A percentile compares a stretch with the other conserved stretches of the same genome.
These are phyloP conservation scores for Aspergillus japonicus DNA, from an alignment of 2,329 filamentous ascomycete genomes.

Conservation along the genomic window DNA sequence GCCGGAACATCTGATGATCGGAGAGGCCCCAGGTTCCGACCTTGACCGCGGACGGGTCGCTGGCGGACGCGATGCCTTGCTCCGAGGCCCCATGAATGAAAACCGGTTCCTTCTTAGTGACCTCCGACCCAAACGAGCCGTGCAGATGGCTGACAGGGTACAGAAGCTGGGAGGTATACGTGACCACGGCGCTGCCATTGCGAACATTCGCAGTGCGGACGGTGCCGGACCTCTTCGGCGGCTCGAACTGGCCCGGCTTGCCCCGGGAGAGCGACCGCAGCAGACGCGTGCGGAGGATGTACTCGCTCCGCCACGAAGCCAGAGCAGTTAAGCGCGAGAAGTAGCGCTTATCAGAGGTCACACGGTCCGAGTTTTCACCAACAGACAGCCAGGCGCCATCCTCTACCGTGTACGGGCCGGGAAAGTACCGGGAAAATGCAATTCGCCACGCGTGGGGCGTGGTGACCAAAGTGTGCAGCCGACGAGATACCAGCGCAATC, in stretches of 20 bases:
- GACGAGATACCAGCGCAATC: slow-evolving; percentile 81
- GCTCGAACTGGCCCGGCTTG: slow-evolving; percentile 63
- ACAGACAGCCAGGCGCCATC: slow-evolving; percentile 44
- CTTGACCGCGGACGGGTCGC: slow-evolving; percentile 74
- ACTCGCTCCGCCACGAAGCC: slow-evolving; percentile 96
- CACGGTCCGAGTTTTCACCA: slow-evolving; percentile 51
- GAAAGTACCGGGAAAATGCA: slow-evolving; percentile 88
- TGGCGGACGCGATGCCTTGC: slow-evolving; percentile 72
- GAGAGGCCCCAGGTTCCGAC: slow-evolving; percentile 78
- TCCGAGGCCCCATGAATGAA: slow-evolving; percentile 83
- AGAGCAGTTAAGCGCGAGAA: slow-evolving; percentile 80
- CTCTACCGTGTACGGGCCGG: slow-evolving; percentile 64
- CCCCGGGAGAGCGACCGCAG: slow-evolving; percentile 78
- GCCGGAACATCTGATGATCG: slow-evolving; percentile 71
- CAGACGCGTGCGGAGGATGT: slow-evolving; percentile 81
- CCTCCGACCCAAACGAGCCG: slow-evolving; percentile 67
- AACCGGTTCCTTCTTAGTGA: slow-evolving; percentile 68
- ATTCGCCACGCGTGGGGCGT: slow-evolving; percentile 92
- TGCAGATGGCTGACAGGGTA: slow-evolving; percentile 78
- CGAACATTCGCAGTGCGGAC: slow-evolving; percentile 57
- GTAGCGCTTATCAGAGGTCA: slow-evolving; percentile 71
- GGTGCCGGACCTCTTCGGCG: slow-evolving; percentile 53
- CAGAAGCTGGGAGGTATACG: slow-evolving; percentile 80
- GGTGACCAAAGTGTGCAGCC: slow-evolving; percentile 82
- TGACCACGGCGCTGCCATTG: slow-evolving; percentile 71